Base-by-base conservation (phyloP, 306 rosid species). In the Prunus armeniaca region DNA sequence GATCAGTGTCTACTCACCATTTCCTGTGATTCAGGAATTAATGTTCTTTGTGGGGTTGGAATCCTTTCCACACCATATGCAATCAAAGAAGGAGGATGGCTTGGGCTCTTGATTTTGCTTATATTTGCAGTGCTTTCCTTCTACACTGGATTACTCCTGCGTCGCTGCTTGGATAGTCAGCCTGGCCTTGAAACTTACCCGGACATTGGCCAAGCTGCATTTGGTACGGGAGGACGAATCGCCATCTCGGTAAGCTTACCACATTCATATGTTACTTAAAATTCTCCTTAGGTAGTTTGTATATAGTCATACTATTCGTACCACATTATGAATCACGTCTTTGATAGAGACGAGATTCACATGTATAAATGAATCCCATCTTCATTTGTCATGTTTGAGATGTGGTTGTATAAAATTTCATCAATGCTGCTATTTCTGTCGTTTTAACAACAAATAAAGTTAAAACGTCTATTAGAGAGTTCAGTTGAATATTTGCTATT, bases 131-230 rank as follows among this genome's bases (percentile, higher is more conserved):
- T 80, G 65, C 85, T 96, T 81, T 92, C 99, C 14, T 96, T 92
- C 83, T 96, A 96, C 82, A 96, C 99, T 18, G 99, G 99, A 18
- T 61, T 92, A 47, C 98, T 96, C 27, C 78, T 96, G 84, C 93
- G 97, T 63, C 51, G 73, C 66, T 96, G 99, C 81, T 84, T 96
- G 88, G 99, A 96, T 55, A 96, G 99, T 62, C 87, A 85, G 64
- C 97, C 99, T 43, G 98, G 92, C 19, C 86, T 96, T 24, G 97
- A 96, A 78, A 96, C 99, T n/a, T 96, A 92, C 81, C 99, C 99
- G 12, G 99, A 96, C 65, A 87, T 96, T 81, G 99, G 99, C 64
- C 96, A 91, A 70, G 99, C 98, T 73, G 99, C 99, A 47, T 96
- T 96, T 75, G 99, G 99, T 46, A 76, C 88, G 38, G 17, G 78